Base-by-base conservation (phyloP, 305 asterid species). In the Solanum chacoense region DNA sequence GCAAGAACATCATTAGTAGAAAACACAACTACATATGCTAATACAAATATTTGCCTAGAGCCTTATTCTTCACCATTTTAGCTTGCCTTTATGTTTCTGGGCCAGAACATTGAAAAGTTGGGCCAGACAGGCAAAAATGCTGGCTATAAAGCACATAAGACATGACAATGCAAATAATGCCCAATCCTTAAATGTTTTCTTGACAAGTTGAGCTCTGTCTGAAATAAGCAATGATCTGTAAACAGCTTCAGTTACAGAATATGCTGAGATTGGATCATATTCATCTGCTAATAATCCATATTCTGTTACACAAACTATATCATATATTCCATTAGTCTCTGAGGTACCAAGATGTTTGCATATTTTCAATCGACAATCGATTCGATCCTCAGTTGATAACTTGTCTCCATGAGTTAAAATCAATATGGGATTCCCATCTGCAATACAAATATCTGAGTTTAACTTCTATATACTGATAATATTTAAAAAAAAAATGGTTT, bases 401-500 rank as follows among this genome's bases (percentile, higher is more conserved):
- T 84, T 89, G 88, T 91, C 92, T n/a, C 90, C 92, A 34, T 91
- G 91, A n/a, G 92, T 91, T 71, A 87, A 83, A 11, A 89, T 87
- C 50, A 89, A 36, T 8, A 87, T 89, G 45, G 90, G 90, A 31
- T 87, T 87, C 73, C 85, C 91, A 88, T 88, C 92, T 90, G 90
- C 88, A 81, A 3, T 59, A 79, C 26, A 0, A 59, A 67, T 22
- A 9, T 3, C 4, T 7, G 31, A 26, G 89, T 28, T 12, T 42
- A 85, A 85, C 28, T 11, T 22, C 2, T 37, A 71, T 35, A 5
- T n/a, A 85, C 11, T 20, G 65, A 36, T 2, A 6, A 2, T 20
- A 7, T 55, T 5, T 5, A 18, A 18, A 50, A 42, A 12, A 42
- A 79, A 29, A 29, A 13, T 13, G 4, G 59, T 72, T 32, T 72